These are phyloP conservation scores for Graphium sp. DNA, from an alignment of 2,329 filamentous ascomycete genomes.

Conservation along the genomic window DNA sequence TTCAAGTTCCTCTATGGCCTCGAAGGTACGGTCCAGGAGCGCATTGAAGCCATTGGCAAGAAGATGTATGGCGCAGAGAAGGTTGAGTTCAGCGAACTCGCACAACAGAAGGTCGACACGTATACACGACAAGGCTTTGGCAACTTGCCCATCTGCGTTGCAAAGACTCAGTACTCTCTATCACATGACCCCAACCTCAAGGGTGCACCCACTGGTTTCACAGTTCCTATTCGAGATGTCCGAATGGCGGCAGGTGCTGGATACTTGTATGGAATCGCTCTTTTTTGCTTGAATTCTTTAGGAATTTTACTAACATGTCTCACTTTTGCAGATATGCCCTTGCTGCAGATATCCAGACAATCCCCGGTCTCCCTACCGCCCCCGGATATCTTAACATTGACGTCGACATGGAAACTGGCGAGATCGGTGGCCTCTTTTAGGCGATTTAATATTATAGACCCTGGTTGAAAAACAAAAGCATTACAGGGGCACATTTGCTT, in stretches of 20 bases:
- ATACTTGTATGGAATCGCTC: slow-evolving; percentile 48
- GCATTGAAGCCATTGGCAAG: slow-evolving; percentile 79
- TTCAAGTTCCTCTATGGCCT: slow-evolving; percentile 78
- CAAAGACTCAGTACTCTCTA: slow-evolving; percentile 96
- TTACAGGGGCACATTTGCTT: no score
- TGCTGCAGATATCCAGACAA: slow-evolving; percentile 95
- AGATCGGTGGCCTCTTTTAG: slow-evolving; percentile 82
- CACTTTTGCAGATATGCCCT: slow-evolving; percentile 53
- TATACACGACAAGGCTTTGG: slow-evolving; percentile 87
- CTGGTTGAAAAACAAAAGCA: not conserved
- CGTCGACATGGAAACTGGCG: slow-evolving; percentile 63
- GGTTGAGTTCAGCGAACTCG: slow-evolving; percentile 86
- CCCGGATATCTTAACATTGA: slow-evolving; percentile 94
- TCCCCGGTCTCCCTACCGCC: slow-evolving; percentile 85
- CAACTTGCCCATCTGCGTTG: slow-evolving; percentile 87
- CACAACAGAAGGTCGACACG: slow-evolving; percentile 89
- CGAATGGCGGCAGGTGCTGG: slow-evolving; percentile 87
- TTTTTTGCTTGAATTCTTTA: slow-evolving; percentile 1
- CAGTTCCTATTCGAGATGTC: slow-evolving; percentile 85
- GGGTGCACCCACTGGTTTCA: slow-evolving; percentile 88
- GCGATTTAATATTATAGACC: not conserved
- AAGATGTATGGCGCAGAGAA: slow-evolving; percentile 86
- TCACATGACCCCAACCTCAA: slow-evolving; percentile 88
- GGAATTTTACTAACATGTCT: not conserved
- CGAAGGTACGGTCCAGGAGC: slow-evolving; percentile 65